Base-by-base conservation (phyloP, 2,329 filamentous ascomycete species). In the Sclerotinia borealis region DNA sequence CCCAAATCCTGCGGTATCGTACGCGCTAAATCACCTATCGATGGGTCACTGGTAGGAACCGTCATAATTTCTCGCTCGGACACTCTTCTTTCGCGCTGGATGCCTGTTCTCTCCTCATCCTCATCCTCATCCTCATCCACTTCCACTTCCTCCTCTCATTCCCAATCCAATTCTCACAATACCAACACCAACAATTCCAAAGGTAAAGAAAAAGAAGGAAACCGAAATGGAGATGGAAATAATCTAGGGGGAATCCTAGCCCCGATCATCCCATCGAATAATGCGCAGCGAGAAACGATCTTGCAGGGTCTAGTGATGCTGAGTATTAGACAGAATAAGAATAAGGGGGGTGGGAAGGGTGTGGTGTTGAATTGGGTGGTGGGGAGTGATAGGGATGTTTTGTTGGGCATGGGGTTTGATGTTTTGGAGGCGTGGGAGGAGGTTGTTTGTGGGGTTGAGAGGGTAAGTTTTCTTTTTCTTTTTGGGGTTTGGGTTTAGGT, bases 381-480 rank as follows among this genome's bases (percentile, higher is more conserved):
- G 22, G 70, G 69, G 0, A 70, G 73, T 15, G 68, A 72, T 64
- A 68, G 71, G 60, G 91, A 95, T 74, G 85, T 87, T 41, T 78
- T 96, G 64, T 81, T 87, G 62, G 85, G 85, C 0, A 91, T 96
- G 88, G 91, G 91, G 1, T 96, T 96, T 72, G 85, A 86, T 67
- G 83, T 90, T 50, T 77, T 92, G 66, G 89, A 93, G 76, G 87
- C 83, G 47, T 96, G 92, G 75, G 91, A 96, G 71, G 90, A 96
- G 75, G 84, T 95, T 60, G 90, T 86, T 65, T 84, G 82, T 67
- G 85, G 89, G 25, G 77, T 78, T 3, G 82, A 84, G 22, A 79
- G 77, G 72, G 81, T 84, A 64, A 76, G 79, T 77, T 58, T 58
- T 50, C 41, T 22, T 22, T 54, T 52, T 34, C 27, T 50, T 64